Percentiles rank a stretch among this genome's conserved stretches.
Evolutionary conservation across 2,329 filamentous ascomycete genomes (phyloP).

Genomic region (Scytalidium sp.): DNA sequence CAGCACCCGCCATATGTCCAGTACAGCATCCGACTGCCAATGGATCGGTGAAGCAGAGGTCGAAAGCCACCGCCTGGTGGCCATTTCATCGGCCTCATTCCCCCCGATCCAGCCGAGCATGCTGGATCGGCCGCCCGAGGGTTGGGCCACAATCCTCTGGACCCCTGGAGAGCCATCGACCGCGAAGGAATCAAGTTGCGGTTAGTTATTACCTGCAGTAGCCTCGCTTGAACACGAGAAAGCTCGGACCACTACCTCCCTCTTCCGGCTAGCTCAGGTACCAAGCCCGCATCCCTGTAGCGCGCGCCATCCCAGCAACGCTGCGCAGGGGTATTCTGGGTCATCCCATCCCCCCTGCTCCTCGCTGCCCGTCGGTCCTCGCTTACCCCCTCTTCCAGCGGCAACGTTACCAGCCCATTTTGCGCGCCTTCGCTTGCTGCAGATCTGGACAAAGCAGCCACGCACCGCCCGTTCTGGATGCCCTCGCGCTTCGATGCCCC

Average conservation of each 20-base stretch:
- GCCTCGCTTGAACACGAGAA: background rate
- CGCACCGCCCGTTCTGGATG: no score
- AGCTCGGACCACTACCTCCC: background rate
- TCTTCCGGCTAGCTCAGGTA: background rate
- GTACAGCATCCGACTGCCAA: no score
- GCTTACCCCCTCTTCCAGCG: background rate
- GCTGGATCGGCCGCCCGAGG: no score
- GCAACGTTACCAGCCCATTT: background rate
- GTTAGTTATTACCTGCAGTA: background rate
- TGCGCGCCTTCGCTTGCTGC: no score
- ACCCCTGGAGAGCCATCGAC: background rate
- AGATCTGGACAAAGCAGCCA: background rate
- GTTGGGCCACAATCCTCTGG: no score
- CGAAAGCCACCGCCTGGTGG: no score
- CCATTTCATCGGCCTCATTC: no score
- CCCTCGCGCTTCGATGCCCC: no score
- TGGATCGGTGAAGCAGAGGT: no score
- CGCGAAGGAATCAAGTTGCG: background rate
- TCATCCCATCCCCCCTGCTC: no score
- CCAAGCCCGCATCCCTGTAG: background rate
- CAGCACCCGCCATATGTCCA: no score
- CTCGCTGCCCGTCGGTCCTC: background rate
- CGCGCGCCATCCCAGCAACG: background rate
- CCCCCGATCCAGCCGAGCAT: background rate
- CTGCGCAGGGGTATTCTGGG: background rate